phyloP scores from a whole-genome alignment of 768 basidiomycete genomes.

The Paxillus involutus region DNA sequence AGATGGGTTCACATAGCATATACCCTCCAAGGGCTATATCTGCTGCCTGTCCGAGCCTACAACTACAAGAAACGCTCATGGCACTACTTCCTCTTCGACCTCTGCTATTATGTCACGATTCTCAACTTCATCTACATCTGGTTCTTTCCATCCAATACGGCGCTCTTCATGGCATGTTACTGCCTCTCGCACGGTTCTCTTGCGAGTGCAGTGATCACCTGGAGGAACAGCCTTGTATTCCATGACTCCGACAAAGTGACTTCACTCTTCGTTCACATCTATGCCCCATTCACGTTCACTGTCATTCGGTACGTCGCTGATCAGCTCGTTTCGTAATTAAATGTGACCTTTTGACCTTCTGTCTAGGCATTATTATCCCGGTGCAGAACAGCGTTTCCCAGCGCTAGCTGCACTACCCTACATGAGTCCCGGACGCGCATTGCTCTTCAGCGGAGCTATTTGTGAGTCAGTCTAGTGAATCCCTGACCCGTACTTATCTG shows the following conservation, averaged over 20 bases:
- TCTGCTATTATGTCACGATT: constrained; percentile 92
- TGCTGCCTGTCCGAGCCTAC: constrained; percentile 82
- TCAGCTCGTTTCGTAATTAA: background rate
- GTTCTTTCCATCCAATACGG: constrained; percentile 74
- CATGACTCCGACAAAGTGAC: constrained; percentile 97
- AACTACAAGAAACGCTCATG: constrained; percentile 89
- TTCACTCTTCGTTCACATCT: constrained; percentile 93
- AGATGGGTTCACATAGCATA: constrained; percentile 91
- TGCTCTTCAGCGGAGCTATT: constrained; percentile 78
- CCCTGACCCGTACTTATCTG: constrained; percentile 8
- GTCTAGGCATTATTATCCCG: constrained; percentile 82
- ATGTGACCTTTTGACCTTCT: constrained; percentile 4
- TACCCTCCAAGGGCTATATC: constrained; percentile 71
- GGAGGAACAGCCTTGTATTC: constrained; percentile 98
- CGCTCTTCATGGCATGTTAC: constrained; percentile 90
- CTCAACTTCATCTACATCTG: constrained; percentile 92
- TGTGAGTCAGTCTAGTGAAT: constrained; percentile 51
- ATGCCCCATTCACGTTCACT: constrained; percentile 87
- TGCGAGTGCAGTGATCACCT: constrained; percentile 94
- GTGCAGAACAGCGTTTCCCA: constrained; percentile 80
- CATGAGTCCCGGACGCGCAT: constrained; percentile 66
- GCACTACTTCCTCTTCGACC: constrained; percentile 93
- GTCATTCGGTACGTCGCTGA: constrained; percentile 69
- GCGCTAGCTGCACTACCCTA: constrained; percentile 71
- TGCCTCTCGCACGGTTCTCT: constrained; percentile 89